Percentiles rank a stretch among this genome's conserved stretches.
Evolutionary conservation across 805 yeast species (phyloP).

Genomic region (Ogataea paradorogensis): DNA sequence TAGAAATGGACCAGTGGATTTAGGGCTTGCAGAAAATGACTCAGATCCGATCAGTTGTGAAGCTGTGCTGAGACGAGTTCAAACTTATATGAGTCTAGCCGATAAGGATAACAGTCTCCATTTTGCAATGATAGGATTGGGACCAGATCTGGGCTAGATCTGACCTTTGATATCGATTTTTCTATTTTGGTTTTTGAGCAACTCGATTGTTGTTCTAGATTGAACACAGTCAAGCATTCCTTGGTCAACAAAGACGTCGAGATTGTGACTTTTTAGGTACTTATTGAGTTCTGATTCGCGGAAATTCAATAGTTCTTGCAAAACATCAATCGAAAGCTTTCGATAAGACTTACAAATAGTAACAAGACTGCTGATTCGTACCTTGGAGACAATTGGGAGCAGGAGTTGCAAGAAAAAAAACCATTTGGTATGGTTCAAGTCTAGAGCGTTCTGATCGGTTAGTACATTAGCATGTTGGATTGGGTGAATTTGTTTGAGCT

Average conservation of each 20-base stretch:
- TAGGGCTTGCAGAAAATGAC: conserved; percentile 42
- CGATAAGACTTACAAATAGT: conserved; percentile 57
- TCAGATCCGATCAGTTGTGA: conserved; percentile 54
- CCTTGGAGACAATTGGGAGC: conserved; percentile 53
- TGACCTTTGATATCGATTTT: conserved; percentile 92
- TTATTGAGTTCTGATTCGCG: conserved; percentile 37
- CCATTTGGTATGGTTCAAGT: conserved; percentile 20
- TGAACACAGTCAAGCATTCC: conserved; percentile 27
- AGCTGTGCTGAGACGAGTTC: conserved; percentile 51
- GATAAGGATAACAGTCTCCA: conserved; percentile 56
- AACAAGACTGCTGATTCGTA: conserved; percentile 54
- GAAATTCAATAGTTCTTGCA: conserved; percentile 18
- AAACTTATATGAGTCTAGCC: conserved; percentile 62
- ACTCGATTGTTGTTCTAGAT: conserved; percentile 25
- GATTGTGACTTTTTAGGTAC: conserved; percentile 43
- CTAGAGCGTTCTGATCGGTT: conserved; percentile 18
- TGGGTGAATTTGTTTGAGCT: conserved; percentile 1
- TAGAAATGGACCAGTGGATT: conserved; percentile 66
- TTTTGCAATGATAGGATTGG: conserved; percentile 77
- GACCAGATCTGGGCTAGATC: conserved; percentile 51
- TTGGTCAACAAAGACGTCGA: conserved; percentile 32
- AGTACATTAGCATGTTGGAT: conserved; percentile 1
- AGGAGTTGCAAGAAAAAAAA: conserved; percentile 36
- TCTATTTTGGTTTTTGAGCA: conserved; percentile 35
- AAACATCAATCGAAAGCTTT: conserved; percentile 34